Percentiles rank a stretch among this genome's conserved stretches.
These are phyloP conservation scores for Vitis hybrid DNA, from an alignment of 177 flowering plant species.

Conservation along the genomic window DNA sequence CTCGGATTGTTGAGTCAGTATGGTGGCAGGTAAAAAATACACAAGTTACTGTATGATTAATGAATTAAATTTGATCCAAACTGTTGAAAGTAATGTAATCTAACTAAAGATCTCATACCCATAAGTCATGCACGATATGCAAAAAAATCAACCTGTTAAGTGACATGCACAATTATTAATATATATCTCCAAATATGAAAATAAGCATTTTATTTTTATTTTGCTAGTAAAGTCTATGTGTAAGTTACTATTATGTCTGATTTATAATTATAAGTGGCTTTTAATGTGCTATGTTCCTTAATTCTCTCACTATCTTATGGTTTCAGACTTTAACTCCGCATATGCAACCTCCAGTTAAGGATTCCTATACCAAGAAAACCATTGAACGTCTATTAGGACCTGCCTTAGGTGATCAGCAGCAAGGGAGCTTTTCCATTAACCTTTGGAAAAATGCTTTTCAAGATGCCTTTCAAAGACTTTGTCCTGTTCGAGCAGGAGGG, in stretches of 20 bases:
- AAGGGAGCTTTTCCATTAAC: constrained; percentile 77
- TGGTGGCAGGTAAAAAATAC: constrained; percentile 92
- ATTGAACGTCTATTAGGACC: constrained; percentile 58
- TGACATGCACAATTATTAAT: too few species aligned
- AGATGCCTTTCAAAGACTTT: constrained; percentile 81
- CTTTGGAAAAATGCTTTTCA: constrained; percentile 88
- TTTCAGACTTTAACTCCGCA: constrained; percentile 84
- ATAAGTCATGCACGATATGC: too few species aligned
- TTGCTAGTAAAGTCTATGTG: not conserved
- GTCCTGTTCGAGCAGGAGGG: constrained; percentile 93
- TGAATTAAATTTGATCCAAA: not conserved
- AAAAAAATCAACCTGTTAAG: too few species aligned
- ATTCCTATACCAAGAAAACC: constrained; percentile 28
- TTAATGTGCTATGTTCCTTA: not conserved
- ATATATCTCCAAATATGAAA: too few species aligned
- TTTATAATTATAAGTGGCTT: not conserved
- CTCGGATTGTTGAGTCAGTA: constrained; percentile 87
- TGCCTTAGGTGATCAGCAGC: constrained; percentile 73
- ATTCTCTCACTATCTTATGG: not conserved
- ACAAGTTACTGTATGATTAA: not conserved
- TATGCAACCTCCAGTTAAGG: constrained; percentile 76
- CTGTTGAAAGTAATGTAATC: too few species aligned
- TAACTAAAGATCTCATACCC: too few species aligned
- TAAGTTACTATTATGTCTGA: not conserved
- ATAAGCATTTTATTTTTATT: not conserved